A percentile compares a stretch with the other conserved stretches of the same genome.
These are phyloP conservation scores for Tolypocladium nubicola DNA, from an alignment of 2,329 filamentous ascomycete genomes.

Conservation along the genomic window DNA sequence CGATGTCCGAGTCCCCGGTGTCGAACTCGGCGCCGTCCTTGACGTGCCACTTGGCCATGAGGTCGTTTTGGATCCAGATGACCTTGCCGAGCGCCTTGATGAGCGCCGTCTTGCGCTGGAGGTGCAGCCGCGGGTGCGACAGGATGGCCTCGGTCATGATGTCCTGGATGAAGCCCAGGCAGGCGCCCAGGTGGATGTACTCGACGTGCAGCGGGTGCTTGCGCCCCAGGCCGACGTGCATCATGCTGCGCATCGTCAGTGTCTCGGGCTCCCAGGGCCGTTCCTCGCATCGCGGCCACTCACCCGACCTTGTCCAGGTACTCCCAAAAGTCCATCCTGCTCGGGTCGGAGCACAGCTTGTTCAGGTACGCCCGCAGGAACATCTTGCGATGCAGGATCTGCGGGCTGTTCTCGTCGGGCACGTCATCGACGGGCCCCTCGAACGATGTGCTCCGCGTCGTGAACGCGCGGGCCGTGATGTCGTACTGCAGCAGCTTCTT, in stretches of 20 bases:
- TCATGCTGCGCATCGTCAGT: constrained; percentile 40
- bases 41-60: constrained; percentile 76
- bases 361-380: constrained; percentile 67
- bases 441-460: constrained; percentile 50
- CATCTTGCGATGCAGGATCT: constrained; percentile 69
- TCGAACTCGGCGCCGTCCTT: constrained; percentile 54
- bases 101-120: constrained; percentile 60
- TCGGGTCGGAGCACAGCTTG: constrained; percentile 65
- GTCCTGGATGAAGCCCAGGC: constrained; percentile 67
- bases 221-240: constrained; percentile 70
- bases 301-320: constrained; percentile 76
- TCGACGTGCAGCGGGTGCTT: constrained; percentile 66
- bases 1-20: constrained; percentile 31
- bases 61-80: constrained; percentile 80
- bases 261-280: background rate
- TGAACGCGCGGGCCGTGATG: constrained; percentile 70
- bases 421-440: constrained; percentile 56
- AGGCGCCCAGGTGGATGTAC: constrained; percentile 67
- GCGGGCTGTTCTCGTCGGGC: constrained; percentile 57
- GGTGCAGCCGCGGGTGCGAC: constrained; percentile 54
- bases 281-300: constrained; percentile 14
- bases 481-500: constrained; percentile 72
- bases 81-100: constrained; percentile 71
- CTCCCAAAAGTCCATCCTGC: constrained; percentile 69
- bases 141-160: constrained; percentile 68